Evolutionary conservation across 495 filamentous ascomycete genomes (phyloP), one percentile per base, ranked within the genome.

Genomic region (Apiosordaria backusii): DNA sequence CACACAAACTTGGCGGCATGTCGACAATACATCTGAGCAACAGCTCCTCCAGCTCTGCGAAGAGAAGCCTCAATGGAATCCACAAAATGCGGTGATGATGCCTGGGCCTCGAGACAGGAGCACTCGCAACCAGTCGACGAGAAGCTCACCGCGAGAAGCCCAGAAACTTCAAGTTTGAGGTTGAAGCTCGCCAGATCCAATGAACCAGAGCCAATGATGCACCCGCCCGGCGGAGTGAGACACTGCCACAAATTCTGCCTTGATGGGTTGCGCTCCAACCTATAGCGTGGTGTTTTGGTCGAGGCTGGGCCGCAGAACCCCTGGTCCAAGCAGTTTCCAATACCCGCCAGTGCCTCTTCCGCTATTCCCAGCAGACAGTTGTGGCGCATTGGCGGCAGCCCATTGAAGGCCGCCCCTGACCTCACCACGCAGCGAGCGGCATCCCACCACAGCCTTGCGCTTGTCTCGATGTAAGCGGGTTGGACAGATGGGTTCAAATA

Each of bases 241-340:
- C 52, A 55, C 52, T 23, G 52, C 52, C 52, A 55, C 52, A 45
- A 2, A 55, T 21, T 55, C 52, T 22, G 52, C 52, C 52, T 55
- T 55, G 52, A 22, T 55, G 52, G 5, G 52, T 55, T 55, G 52
- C 52, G 18, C 52, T 55, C 52, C 52, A 4, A 9, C 52, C 18
- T 55, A 22, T 21, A 55, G 52, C 13, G 50, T 53, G 50, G 50
- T 16, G 15, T 55, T 55, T 23, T 7, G 52, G 52, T 55, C 52
- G 52, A 9, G 52, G 52, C 52, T 55, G 52, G 52, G 52, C 52
- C 18, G 22, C 52, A 21, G 5, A 55, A 21, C 22, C 52, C n/a
- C 19, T 18, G 52, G 52, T 55, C 10, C 35, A 45, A 45, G 35
- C 22, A 3, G 52, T 18, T 55, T 23, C 52, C 19, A 21, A 19